Evolutionary conservation across 2,329 filamentous ascomycete species (phyloP).

Genomic region (Didymella arachidicola): DNA sequence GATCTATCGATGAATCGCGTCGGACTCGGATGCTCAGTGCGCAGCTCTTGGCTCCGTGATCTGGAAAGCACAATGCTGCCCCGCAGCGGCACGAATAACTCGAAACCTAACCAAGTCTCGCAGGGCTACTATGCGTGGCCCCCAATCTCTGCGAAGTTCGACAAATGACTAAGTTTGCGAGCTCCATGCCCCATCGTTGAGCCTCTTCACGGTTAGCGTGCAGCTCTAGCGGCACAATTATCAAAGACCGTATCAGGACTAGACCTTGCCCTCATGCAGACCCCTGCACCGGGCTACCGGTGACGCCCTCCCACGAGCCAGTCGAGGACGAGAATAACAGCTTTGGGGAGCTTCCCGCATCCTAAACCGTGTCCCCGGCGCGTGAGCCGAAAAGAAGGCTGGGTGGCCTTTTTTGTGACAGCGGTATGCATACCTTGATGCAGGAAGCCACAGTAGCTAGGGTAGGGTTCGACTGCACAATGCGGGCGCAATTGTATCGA

Average conservation of each 20-base stretch:
- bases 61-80: neutral
- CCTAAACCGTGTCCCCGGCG: conserved; percentile 36
- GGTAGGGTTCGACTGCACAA: conserved; percentile 36
- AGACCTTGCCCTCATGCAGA: conserved; percentile 36
- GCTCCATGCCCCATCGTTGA: conserved; percentile 24
- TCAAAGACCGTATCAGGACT: conserved; percentile 41
- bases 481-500: conserved; percentile 28
- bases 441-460: conserved; percentile 24
- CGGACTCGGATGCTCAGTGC: neutral
- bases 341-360: conserved; percentile 36
- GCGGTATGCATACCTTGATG: conserved; percentile 37
- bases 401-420: conserved; percentile 25
- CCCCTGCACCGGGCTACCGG: conserved; percentile 25
- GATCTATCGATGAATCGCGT: neutral
- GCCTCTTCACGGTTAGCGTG: conserved; percentile 21
- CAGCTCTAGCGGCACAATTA: conserved; percentile 37
- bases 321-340: conserved; percentile 45
- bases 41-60: neutral
- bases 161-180: conserved; percentile 33
- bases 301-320: conserved; percentile 33
- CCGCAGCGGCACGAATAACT: neutral
- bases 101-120: conserved; percentile 7
- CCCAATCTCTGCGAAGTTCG: neutral
- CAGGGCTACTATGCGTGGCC: neutral
- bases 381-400: conserved; percentile 32